A percentile compares a stretch with the other conserved stretches of the same genome.
Evolutionary conservation across 768 basidiomycete species (phyloP).

Genomic region (Lactarius deliciosus): DNA sequence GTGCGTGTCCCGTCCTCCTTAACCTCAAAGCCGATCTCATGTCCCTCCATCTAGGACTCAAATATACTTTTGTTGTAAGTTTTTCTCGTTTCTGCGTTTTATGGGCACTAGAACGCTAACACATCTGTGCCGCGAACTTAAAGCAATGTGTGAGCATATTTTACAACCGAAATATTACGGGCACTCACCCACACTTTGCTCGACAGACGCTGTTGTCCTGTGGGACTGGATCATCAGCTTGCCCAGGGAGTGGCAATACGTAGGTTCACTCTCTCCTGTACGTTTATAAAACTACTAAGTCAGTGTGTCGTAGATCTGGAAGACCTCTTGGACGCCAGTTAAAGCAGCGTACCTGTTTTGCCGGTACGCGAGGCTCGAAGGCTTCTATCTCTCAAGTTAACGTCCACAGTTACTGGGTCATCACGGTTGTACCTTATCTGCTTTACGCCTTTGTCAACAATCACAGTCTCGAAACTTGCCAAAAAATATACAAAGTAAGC

Average conservation of each 20-base stretch:
- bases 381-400: background rate
- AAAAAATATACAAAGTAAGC: constrained; percentile 65
- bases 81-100: constrained; percentile 20
- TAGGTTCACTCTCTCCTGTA: constrained; percentile 37
- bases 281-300: constrained; percentile 12
- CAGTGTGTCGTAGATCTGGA: constrained; percentile 62
- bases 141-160: constrained; percentile 55
- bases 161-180: constrained; percentile 3
- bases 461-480: constrained; percentile 61
- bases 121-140: constrained; percentile 31
- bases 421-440: constrained; percentile 74
- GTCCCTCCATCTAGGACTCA: constrained; percentile 46
- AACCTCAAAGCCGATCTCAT: background rate
- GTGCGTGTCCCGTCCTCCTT: constrained; percentile 36
- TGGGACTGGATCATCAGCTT: constrained; percentile 87
- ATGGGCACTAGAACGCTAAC: constrained; percentile 34
- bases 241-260: constrained; percentile 75
- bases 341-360: constrained; percentile 83
- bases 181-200: background rate
- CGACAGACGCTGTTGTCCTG: constrained; percentile 70
- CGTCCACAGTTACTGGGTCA: constrained; percentile 71
- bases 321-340: constrained; percentile 80
- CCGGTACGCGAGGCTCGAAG: constrained; percentile 48
- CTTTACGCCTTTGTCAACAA: constrained; percentile 74
- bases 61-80: constrained; percentile 84